phyloP scores from a whole-genome alignment of 768 basidiomycete genomes.

The Leccinum longicurvipes region DNA sequence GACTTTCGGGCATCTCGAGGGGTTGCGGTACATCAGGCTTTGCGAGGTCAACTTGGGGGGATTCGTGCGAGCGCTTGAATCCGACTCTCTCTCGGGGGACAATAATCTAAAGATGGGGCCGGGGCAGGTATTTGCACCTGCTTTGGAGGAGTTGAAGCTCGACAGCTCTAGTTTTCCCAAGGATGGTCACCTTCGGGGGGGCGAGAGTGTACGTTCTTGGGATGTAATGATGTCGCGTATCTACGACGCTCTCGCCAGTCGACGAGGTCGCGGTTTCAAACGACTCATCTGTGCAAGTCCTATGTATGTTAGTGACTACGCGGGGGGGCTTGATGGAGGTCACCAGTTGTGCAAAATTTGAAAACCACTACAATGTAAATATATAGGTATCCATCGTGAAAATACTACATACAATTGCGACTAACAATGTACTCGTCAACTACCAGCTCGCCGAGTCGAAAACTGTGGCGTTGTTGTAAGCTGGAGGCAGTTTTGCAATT shows the following conservation, averaged over 20 bases:
- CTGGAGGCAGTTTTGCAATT: no score
- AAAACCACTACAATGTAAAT: no score
- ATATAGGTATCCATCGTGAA: no score
- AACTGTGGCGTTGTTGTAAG: no score
- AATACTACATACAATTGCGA: no score
- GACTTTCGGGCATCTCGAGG: conserved; percentile 14
- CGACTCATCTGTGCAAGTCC: conserved; percentile 12
- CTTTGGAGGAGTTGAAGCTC: conserved; percentile 15
- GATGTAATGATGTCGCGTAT: conserved; percentile 9
- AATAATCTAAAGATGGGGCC: no score
- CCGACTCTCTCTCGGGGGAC: not conserved
- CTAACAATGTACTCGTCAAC: no score
- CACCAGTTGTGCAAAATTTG: no score
- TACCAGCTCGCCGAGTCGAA: no score
- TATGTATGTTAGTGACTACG: conserved; percentile 5
- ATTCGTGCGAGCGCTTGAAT: conserved; percentile 8
- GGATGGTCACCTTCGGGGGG: not conserved
- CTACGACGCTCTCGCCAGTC: conserved; percentile 13
- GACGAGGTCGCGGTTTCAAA: conserved; percentile 11
- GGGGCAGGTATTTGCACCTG: conserved; percentile 15
- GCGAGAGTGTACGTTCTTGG: not conserved
- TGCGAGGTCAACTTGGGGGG: conserved; percentile 5
- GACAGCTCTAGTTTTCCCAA: conserved; percentile 5
- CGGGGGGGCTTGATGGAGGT: conserved; percentile 1
- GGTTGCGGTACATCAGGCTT: conserved; percentile 12